These are phyloP conservation scores for Clonostachys solani DNA, from an alignment of 2,329 filamentous ascomycete species.

Conservation along the genomic window DNA sequence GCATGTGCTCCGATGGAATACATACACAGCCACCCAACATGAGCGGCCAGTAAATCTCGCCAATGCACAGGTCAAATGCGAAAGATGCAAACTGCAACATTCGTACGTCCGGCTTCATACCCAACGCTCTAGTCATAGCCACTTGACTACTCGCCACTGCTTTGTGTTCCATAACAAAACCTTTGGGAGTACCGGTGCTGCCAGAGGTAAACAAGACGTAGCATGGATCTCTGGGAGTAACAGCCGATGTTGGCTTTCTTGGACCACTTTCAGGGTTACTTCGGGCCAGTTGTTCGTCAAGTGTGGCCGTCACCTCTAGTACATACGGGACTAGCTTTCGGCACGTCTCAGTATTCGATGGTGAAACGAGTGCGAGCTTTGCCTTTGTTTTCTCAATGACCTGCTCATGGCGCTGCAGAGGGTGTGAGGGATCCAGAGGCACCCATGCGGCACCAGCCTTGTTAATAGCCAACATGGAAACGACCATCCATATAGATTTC, in stretches of 20 bases:
- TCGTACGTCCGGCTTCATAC: conserved; percentile 7
- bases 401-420: not conserved
- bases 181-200: conserved; percentile 54
- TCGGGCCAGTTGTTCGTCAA: not conserved
- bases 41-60: conserved; percentile 29
- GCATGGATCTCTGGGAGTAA: not conserved
- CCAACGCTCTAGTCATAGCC: conserved; percentile 2
- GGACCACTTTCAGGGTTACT: not conserved
- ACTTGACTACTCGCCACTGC: not conserved
- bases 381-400: not conserved
- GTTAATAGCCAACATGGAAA: conserved; percentile 14
- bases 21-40: conserved; percentile 26
- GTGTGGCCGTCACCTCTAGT: not conserved
- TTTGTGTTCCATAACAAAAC: conserved; percentile 30
- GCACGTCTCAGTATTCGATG: not conserved
- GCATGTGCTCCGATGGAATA: conserved; percentile 24
- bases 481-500: conserved; percentile 12
- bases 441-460: conserved; percentile 14
- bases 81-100: conserved; percentile 4
- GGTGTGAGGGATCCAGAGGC: conserved; percentile 4
- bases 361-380: not conserved
- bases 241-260: not conserved
- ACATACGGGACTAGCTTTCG: not conserved
- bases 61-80: not conserved
- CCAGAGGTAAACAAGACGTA: conserved; percentile 44